These are phyloP conservation scores for Smallanthus sonchifolius DNA, from an alignment of 129 eudicot species.

Conservation along the genomic window DNA sequence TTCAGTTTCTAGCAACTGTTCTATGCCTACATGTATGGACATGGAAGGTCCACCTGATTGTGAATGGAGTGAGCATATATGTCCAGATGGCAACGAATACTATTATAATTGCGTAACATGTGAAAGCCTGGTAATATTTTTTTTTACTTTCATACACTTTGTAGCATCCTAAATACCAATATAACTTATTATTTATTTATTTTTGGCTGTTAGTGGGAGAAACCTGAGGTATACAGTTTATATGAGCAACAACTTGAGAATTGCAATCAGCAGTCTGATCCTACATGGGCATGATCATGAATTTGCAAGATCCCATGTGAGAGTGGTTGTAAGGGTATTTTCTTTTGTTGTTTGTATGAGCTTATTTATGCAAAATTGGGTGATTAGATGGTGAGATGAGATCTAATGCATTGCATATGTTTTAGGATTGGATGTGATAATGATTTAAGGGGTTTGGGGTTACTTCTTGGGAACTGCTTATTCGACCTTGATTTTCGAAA, in stretches of 20 bases:
- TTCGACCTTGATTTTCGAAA: background rate
- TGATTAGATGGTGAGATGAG: background rate
- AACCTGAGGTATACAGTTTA: slow-evolving; percentile 67
- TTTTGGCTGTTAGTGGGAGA: slow-evolving; percentile 67
- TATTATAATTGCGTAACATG: slow-evolving; percentile 78
- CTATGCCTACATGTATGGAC: slow-evolving; percentile 24
- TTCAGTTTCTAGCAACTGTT: slow-evolving; percentile 28
- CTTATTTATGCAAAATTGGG: background rate
- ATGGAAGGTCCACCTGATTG: slow-evolving; percentile 43
- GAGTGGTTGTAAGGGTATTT: background rate
- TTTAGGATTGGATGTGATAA: background rate
- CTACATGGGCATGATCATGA: slow-evolving; percentile 9
- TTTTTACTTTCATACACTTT: slow-evolving; percentile 7
- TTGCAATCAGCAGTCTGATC: slow-evolving; percentile 28
- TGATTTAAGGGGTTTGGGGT: background rate
- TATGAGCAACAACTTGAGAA: slow-evolving; percentile 59
- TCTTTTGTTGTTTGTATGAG: background rate
- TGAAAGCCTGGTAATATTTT: slow-evolving; percentile 76
- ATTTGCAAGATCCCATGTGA: background rate
- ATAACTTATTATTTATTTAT: background rate
- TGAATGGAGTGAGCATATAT: slow-evolving; percentile 95
- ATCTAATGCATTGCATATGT: background rate
- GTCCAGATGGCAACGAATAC: slow-evolving; percentile 83
- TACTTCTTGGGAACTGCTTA: background rate
- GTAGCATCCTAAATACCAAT: background rate